Conservation (phyloP, 2,329 filamentous ascomycete species). For the Furcasterigmium furcatum region DNA sequence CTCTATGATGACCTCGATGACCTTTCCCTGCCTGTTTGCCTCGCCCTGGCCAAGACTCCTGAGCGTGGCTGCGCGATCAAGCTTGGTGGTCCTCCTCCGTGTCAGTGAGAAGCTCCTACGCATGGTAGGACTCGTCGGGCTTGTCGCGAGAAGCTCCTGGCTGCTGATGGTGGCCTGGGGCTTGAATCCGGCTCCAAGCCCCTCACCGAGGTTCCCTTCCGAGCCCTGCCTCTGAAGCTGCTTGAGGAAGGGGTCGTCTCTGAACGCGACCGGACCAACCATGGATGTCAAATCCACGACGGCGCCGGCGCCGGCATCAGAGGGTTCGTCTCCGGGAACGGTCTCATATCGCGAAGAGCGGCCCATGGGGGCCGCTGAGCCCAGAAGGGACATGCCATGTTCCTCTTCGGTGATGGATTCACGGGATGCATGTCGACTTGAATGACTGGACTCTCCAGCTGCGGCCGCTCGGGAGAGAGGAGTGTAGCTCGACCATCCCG, state of each 20-base stretch:
- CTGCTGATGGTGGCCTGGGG: slow-evolving; percentile 44
- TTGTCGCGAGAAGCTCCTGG: slow-evolving; percentile 43
- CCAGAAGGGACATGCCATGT: slow-evolving; percentile 39
- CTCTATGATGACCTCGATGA: slow-evolving; percentile 56
- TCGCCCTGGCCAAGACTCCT: slow-evolving; percentile 52
- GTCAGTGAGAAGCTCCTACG: slow-evolving; percentile 36
- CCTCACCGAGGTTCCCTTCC: slow-evolving; percentile 53
- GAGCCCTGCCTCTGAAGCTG: slow-evolving; percentile 50
- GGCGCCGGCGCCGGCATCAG: slow-evolving; percentile 19
- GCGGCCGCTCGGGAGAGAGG: neutral
- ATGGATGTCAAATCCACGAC: slow-evolving; percentile 44
- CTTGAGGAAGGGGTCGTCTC: slow-evolving; percentile 41
- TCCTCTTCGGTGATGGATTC: slow-evolving; percentile 28
- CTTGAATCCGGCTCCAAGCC: slow-evolving; percentile 51
- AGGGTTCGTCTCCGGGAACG: slow-evolving; percentile 19
- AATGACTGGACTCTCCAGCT: neutral
- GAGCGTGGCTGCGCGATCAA: slow-evolving; percentile 36
- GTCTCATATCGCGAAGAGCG: slow-evolving; percentile 26
- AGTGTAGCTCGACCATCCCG: no score
- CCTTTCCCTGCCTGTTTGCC: slow-evolving; percentile 56
- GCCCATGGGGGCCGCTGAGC: slow-evolving; percentile 35
- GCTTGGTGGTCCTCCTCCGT: slow-evolving; percentile 18
- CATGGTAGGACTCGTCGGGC: slow-evolving; percentile 23
- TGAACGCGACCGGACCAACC: slow-evolving; percentile 37
- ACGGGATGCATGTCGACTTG: neutral